Evolutionary conservation across 2,329 filamentous ascomycete species (phyloP), one percentile per base, ranked within the genome.

Genomic region (Dothistroma pini): DNA sequence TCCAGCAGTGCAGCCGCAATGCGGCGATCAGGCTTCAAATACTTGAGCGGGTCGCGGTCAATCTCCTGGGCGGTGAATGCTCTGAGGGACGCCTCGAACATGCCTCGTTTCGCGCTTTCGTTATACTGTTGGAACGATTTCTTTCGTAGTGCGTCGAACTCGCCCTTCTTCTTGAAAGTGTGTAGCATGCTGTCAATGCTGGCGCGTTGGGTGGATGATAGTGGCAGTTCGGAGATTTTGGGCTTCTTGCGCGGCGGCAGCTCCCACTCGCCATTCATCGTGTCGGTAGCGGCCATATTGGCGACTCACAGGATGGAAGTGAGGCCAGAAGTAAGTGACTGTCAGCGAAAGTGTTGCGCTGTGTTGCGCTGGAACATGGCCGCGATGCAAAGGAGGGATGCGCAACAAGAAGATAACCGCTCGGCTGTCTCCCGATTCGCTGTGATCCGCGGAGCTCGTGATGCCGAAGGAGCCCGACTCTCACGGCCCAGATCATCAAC

Each of bases 151-250:
- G 83, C 79, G 75, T 95, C 90, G 71, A 93, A 95, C 60, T 89
- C 89, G 63, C 90, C 90, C 75, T 91, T 91, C 78, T 93, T 93
- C 77, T 93, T 93, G 78, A 93, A 93, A 11, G 84, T 88, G 71
- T 90, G 87, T n/a, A 89, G 84, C 22, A 93, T 82, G 16, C 82
- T 84, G 68, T 93, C 89, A 59, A 93, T 91, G 1, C 88, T 86
- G 1, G 84, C 83, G 65, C 89, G 83, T 56, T 90, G 90, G n/a
- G 86, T 83, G 2, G 87, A 88, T 5, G 89, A 84, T 21, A 93
- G 77, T 1, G 90, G 90, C 19, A 93, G 80, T 68, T 93, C 90
- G 0, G 87, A 88, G 2, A 89, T 84, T 74, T 91, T 91, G 73
- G 88, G 85, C 70, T 86, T 89, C 68, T 82, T 83, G 67, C 79